Evolutionary conservation across 1,284 basidiomycete species (phyloP), one percentile per base, ranked within the genome.

Genomic region (Pulchroboletus neoregius): DNA sequence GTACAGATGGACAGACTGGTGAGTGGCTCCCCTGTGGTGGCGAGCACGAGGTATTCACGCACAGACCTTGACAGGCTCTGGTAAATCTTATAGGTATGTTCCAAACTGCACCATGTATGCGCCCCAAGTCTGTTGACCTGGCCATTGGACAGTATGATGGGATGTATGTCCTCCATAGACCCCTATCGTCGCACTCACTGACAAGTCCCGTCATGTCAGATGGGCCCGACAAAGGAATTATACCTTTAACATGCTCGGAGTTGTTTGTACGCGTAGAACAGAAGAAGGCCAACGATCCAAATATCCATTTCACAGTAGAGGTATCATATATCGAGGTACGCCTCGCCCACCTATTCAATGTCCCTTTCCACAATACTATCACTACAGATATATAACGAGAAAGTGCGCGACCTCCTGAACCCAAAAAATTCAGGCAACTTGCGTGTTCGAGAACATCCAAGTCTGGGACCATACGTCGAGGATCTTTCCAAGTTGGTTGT

Each of bases 341-440:
- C 52, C 48, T 34, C 35, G 36, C 26, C 30, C 27, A 10, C 34
- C 16, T 33, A 13, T 49, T 39, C 34, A 12, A 33, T n/a, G 16
- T 40, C 13, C 20, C 2, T 43, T 20, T 0, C 15, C 30, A 23
- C 24, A 38, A 22, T 18, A 38, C 8, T 2, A 30, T 12, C 13
- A 15, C 18, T 6, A 20, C 45, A 93, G 83, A 97, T 97, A 56
- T 97, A 97, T 72, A 96, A 97, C 65, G 95, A 99, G 74, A 98
- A 98, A 76, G 93, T 97, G 22, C 87, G 94, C 49, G 95, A 99
- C 68, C 75, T 99, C 51, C 76, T 99, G 54, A 99, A 99, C 65
- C 96, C 95, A 8, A 94, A 92, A 76, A 99, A 97, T 71, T 86
- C 91, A 38, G 91, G 93, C 47, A 97, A 97, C 63, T 80, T 99